Evolutionary conservation across 129 eudicot genomes (phyloP).

Genomic region (Erigeron canadensis): DNA sequence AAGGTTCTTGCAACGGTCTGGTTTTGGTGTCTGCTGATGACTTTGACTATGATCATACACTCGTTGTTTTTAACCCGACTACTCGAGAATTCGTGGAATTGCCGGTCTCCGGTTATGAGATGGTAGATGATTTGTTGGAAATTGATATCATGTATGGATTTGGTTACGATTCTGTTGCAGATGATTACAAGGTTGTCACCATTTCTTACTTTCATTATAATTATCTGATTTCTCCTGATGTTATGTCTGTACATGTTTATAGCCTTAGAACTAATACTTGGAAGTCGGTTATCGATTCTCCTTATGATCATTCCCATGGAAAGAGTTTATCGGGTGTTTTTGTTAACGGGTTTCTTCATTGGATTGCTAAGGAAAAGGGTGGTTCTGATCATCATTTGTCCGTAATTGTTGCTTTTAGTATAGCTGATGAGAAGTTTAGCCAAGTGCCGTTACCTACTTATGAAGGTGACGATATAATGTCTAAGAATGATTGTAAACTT

Average conservation of each 20-base stretch:
- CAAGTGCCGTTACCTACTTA: slow-evolving; percentile 37
- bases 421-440: slow-evolving; percentile 42
- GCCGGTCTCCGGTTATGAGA: slow-evolving; percentile 25
- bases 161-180: slow-evolving; percentile 47
- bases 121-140: background rate
- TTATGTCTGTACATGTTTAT: slow-evolving; percentile 41
- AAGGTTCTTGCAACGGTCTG: slow-evolving; percentile 60
- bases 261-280: slow-evolving; percentile 39
- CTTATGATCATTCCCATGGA: slow-evolving; percentile 51
- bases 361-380: slow-evolving; percentile 36
- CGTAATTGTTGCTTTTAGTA: slow-evolving; percentile 47
- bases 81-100: slow-evolving; percentile 30
- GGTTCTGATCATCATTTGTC: background rate
- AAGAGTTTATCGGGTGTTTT: slow-evolving; percentile 34
- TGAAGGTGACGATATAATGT: background rate
- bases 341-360: slow-evolving; percentile 54
- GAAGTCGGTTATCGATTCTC: slow-evolving; percentile 43
- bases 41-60: background rate
- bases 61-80: slow-evolving; percentile 43
- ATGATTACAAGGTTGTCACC: slow-evolving; percentile 60
- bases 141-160: slow-evolving; percentile 49
- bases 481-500: background rate
- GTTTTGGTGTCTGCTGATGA: slow-evolving; percentile 26
- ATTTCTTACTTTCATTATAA: slow-evolving; percentile 37
- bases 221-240: slow-evolving; percentile 33